Conservation (phyloP, 2,329 filamentous ascomycete genomes). For the Neopestalotiopsis clavispora region DNA sequence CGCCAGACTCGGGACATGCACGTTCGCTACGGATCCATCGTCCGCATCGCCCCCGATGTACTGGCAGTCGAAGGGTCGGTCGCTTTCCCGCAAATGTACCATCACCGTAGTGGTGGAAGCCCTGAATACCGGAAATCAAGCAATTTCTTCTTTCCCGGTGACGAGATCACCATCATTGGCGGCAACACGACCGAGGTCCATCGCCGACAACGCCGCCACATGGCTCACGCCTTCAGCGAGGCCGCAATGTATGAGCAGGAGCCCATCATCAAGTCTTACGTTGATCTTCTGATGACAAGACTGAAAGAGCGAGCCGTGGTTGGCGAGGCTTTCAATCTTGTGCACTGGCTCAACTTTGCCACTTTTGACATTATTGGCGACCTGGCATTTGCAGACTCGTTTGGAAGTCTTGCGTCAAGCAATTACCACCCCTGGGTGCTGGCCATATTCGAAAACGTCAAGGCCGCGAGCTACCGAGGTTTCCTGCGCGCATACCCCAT, state of each 20-base stretch:
- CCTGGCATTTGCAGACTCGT: slow-evolving; percentile 23
- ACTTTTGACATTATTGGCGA: slow-evolving; percentile 23
- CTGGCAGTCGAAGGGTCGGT: slow-evolving; percentile 37
- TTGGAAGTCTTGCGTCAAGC: slow-evolving; percentile 25
- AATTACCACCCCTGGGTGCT: slow-evolving; percentile 38
- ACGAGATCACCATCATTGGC: slow-evolving; percentile 19
- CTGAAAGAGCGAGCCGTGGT: not conserved
- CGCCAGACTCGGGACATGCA: slow-evolving; percentile 25
- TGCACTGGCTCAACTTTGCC: slow-evolving; percentile 21
- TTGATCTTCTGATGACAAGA: slow-evolving; percentile 17
- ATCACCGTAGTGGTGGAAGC: slow-evolving; percentile 30
- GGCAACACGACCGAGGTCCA: slow-evolving; percentile 24
- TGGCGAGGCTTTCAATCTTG: slow-evolving; percentile 18
- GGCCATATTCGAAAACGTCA: slow-evolving; percentile 28
- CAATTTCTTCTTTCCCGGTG: slow-evolving; percentile 17
- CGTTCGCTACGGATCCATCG: slow-evolving; percentile 41
- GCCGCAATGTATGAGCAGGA: slow-evolving; percentile 25
- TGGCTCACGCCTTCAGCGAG: slow-evolving; percentile 23
- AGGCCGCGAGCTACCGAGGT: not conserved
- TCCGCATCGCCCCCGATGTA: slow-evolving; percentile 47
- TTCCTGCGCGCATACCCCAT: not conserved
- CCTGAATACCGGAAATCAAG: slow-evolving; percentile 26
- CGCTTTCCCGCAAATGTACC: slow-evolving; percentile 39
- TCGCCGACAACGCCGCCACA: slow-evolving; percentile 17
- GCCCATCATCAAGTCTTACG: slow-evolving; percentile 20